Percentiles rank a stretch among this genome's conserved stretches.
phyloP scores from a whole-genome alignment of 2,329 filamentous ascomycete genomes.

The Raffaelea arxii region DNA sequence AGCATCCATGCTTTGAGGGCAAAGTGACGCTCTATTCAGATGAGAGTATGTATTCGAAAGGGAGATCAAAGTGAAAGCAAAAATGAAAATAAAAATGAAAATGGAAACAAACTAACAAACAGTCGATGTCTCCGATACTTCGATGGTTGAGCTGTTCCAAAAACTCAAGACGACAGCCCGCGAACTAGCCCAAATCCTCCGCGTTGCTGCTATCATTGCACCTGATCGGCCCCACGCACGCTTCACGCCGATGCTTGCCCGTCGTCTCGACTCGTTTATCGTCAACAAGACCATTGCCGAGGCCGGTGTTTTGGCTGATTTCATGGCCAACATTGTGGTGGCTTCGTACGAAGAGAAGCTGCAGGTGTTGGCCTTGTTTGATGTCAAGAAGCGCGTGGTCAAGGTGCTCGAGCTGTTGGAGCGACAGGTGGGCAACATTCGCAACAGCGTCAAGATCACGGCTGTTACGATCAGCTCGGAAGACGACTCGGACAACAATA shows the following conservation, averaged over 20 bases:
- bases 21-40: conserved; percentile 65
- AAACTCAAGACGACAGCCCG: conserved; percentile 76
- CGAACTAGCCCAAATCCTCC: conserved; percentile 75
- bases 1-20: conserved; percentile 79
- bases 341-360: conserved; percentile 86
- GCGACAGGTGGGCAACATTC: conserved; percentile 72
- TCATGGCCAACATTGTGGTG: conserved; percentile 91
- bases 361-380: conserved; percentile 69
- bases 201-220: conserved; percentile 75
- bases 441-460: conserved; percentile 79
- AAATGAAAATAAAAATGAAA: no score
- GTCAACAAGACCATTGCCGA: conserved; percentile 71
- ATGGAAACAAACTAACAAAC: conserved; percentile 14
- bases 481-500: conserved; percentile 42
- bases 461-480: conserved; percentile 56
- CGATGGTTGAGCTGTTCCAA: conserved; percentile 62
- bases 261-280: conserved; percentile 81
- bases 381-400: conserved; percentile 67
- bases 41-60: conserved; percentile 43
- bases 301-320: conserved; percentile 81
- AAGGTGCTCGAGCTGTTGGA: conserved; percentile 77
- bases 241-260: conserved; percentile 75
- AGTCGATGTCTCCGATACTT: conserved; percentile 38
- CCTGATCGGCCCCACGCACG: conserved; percentile 53
- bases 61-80: no score